Conservation (phyloP, 2,329 filamentous ascomycete species). For the Nannizziopsis arthrosporioides region DNA sequence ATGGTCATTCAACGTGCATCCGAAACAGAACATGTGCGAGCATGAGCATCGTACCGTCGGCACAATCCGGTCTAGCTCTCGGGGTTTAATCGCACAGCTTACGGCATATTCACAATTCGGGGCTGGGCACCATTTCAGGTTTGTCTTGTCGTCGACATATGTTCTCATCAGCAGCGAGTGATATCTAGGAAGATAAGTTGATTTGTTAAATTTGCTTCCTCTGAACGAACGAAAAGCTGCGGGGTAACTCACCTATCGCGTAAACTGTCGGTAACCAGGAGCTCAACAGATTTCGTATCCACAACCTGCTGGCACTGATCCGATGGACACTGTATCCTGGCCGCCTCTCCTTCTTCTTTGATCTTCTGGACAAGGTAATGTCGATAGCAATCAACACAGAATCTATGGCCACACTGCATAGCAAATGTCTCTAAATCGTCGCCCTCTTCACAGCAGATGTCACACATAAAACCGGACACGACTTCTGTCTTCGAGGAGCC, state of each 20-base stretch:
- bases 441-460: conserved; percentile 91
- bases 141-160: conserved; percentile 93
- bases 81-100: conserved; percentile 77
- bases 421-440: conserved; percentile 70
- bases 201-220: background rate
- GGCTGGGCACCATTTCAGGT: conserved; percentile 92
- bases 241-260: conserved; percentile 41
- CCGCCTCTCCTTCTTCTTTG: conserved; percentile 85
- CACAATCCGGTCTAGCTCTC: conserved; percentile 71
- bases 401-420: conserved; percentile 89
- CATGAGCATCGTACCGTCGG: conserved; percentile 82
- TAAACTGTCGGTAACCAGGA: conserved; percentile 53
- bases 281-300: conserved; percentile 73
- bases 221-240: conserved; percentile 3
- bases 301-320: conserved; percentile 82
- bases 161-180: conserved; percentile 78
- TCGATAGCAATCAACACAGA: conserved; percentile 82
- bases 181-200: conserved; percentile 48
- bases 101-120: conserved; percentile 94
- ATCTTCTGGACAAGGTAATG: conserved; percentile 92
- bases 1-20: conserved; percentile 79
- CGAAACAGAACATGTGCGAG: conserved; percentile 85
- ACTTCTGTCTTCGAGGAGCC: conserved; percentile 56
- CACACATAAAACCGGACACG: conserved; percentile 70
- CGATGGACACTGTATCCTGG: conserved; percentile 83